Conservation (phyloP, 2,329 filamentous ascomycete species). For the Colletotrichum coccodes region DNA sequence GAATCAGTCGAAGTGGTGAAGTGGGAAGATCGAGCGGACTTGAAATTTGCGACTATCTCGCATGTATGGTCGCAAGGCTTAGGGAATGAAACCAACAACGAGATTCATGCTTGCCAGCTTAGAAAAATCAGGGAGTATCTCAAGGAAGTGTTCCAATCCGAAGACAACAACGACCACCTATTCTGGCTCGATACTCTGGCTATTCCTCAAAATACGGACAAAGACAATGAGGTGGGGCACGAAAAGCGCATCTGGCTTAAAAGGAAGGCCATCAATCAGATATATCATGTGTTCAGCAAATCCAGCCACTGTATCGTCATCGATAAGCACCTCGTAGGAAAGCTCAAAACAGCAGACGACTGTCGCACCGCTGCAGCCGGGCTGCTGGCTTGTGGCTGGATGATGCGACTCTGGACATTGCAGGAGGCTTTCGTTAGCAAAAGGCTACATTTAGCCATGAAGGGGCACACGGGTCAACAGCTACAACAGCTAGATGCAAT, state of each 20-base stretch:
- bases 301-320: neutral
- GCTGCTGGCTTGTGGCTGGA: neutral
- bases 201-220: neutral
- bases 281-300: neutral
- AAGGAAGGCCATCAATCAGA: neutral
- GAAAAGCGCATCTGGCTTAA: neutral
- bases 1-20: neutral
- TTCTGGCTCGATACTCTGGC: slow-evolving; percentile 9
- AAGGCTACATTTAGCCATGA: neutral
- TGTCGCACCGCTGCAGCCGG: neutral
- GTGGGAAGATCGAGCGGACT: neutral
- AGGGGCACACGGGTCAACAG: too few species aligned
- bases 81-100: neutral
- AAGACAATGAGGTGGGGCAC: too few species aligned
- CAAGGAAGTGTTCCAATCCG: neutral
- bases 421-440: neutral
- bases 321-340: neutral
- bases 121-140: neutral
- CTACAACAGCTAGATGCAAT: too few species aligned
- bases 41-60: neutral
- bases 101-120: neutral
- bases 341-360: too few species aligned
- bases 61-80: neutral
- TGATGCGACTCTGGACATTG: neutral
- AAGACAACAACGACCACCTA: neutral